Evolutionary conservation across 2,329 filamentous ascomycete genomes (phyloP).

Genomic region (Stylonectria norvegica): DNA sequence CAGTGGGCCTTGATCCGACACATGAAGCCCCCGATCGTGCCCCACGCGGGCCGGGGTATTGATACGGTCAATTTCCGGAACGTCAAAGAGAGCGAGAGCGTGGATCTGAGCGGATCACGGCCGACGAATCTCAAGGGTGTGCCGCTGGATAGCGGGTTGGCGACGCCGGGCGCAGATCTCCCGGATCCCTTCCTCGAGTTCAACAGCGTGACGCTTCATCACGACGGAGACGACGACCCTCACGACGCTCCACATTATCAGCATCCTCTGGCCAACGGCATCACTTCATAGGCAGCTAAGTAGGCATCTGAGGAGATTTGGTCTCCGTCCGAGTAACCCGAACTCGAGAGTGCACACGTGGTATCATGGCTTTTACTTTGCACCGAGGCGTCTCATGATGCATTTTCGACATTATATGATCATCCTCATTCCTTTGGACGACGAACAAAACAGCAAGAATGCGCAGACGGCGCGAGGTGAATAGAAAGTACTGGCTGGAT

Average conservation of each 20-base stretch:
- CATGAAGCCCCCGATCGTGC: constrained; percentile 96
- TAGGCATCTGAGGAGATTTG: too few relatives aligned
- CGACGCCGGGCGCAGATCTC: constrained; percentile 78
- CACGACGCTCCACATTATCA: too few relatives aligned
- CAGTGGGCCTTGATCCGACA: constrained; percentile 97
- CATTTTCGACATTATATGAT: constrained; percentile 22
- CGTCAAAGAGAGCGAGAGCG: constrained; percentile 94
- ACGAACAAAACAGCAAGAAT: too few relatives aligned
- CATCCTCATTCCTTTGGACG: constrained; percentile 23
- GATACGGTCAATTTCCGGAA: constrained; percentile 98
- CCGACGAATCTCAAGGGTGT: constrained; percentile 66
- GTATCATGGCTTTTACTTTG: constrained; percentile 22
- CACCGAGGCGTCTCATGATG: constrained; percentile 17
- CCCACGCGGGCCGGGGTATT: constrained; percentile 81
- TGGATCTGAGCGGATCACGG: constrained; percentile 70
- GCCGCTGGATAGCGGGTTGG: constrained; percentile 78
- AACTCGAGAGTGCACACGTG: constrained; percentile 20
- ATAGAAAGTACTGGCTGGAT: too few relatives aligned
- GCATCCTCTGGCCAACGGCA: too few relatives aligned
- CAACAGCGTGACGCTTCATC: constrained; percentile 95
- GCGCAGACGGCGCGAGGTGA: too few relatives aligned
- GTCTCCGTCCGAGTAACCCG: too few relatives aligned
- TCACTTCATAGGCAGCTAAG: too few relatives aligned
- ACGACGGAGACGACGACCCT: constrained; percentile 78
- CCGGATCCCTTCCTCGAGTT: constrained; percentile 97